Evolutionary conservation across 345 rosid genomes (phyloP).

Genomic region (Salix caprea): DNA sequence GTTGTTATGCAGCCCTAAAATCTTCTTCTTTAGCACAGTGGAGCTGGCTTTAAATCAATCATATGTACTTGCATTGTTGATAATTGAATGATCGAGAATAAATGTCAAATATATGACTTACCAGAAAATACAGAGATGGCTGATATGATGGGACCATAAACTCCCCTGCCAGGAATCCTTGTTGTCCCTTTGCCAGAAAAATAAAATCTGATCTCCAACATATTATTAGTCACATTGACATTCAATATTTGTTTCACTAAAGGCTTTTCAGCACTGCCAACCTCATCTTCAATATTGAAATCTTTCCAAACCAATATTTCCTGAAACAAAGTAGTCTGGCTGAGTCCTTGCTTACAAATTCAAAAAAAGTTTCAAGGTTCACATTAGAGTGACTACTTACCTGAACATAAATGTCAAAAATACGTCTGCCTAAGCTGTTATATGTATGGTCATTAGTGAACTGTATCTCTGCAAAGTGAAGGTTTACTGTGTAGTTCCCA

Average conservation of each 20-base stretch:
- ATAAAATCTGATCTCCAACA: constrained; percentile 20
- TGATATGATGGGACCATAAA: constrained; percentile 27
- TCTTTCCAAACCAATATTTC: constrained; percentile 16
- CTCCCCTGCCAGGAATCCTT: constrained; percentile 18
- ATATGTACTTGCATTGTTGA: neutral
- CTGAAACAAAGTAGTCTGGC: constrained; percentile 6
- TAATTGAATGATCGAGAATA: neutral
- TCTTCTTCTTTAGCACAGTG: neutral
- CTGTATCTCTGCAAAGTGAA: constrained; percentile 57
- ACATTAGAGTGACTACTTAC: constrained; percentile 21
- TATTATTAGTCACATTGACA: constrained; percentile 19
- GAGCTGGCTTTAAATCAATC: neutral
- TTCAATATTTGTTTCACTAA: constrained; percentile 8
- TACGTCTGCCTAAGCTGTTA: constrained; percentile 54
- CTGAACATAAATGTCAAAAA: constrained; percentile 62
- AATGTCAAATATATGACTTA: constrained; percentile 8
- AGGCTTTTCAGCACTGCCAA: constrained; percentile 14
- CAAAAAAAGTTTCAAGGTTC: neutral
- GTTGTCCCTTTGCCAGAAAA: constrained; percentile 30
- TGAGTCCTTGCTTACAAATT: neutral
- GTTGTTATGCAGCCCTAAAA: neutral
- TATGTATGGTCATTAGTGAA: constrained; percentile 44
- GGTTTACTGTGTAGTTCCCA: constrained; percentile 44
- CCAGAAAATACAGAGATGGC: constrained; percentile 23
- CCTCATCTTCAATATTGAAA: constrained; percentile 24